Conservation (phyloP, 2,329 filamentous ascomycete genomes). For the Monosporascus sp. region DNA sequence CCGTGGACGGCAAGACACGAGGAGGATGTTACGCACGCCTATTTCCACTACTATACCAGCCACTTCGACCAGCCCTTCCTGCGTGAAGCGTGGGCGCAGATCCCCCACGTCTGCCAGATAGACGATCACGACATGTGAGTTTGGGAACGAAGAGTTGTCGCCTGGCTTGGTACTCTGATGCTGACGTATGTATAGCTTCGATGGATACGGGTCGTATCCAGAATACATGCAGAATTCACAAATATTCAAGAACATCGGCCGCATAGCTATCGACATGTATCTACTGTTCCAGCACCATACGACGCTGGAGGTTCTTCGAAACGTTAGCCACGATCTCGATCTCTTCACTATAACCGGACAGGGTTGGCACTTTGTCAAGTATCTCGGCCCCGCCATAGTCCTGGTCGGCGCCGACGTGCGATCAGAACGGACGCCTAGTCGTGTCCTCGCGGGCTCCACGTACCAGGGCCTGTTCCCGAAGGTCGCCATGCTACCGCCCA, state of each 20-base stretch:
- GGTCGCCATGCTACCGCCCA: slow-evolving; percentile 81
- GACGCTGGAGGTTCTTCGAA: slow-evolving; percentile 85
- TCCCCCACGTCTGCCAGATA: slow-evolving; percentile 86
- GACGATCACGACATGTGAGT: slow-evolving; percentile 98
- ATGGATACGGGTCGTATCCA: slow-evolving; percentile 94
- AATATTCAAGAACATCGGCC: slow-evolving; percentile 97
- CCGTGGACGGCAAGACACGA: slow-evolving; percentile 92
- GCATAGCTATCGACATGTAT: slow-evolving; percentile 96
- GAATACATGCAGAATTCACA: slow-evolving; percentile 98
- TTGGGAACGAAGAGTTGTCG: neutral
- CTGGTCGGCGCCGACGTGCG: slow-evolving; percentile 88
- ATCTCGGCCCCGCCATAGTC: slow-evolving; percentile 83
- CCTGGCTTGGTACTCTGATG: neutral
- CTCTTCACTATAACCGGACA: slow-evolving; percentile 96
- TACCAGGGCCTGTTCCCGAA: slow-evolving; percentile 98
- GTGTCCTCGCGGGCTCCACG: slow-evolving; percentile 92
- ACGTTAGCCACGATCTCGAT: slow-evolving; percentile 81
- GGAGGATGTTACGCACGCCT: slow-evolving; percentile 91
- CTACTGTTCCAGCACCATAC: slow-evolving; percentile 98
- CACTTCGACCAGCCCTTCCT: slow-evolving; percentile 97
- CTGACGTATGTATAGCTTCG: slow-evolving; percentile 58
- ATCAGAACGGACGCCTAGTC: slow-evolving; percentile 82
- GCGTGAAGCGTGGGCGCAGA: slow-evolving; percentile 93
- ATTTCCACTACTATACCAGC: slow-evolving; percentile 98
- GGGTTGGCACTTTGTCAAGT: slow-evolving; percentile 98